Base-by-base conservation (phyloP, 495 filamentous ascomycete species). In the Neurospora tetraspora region DNA sequence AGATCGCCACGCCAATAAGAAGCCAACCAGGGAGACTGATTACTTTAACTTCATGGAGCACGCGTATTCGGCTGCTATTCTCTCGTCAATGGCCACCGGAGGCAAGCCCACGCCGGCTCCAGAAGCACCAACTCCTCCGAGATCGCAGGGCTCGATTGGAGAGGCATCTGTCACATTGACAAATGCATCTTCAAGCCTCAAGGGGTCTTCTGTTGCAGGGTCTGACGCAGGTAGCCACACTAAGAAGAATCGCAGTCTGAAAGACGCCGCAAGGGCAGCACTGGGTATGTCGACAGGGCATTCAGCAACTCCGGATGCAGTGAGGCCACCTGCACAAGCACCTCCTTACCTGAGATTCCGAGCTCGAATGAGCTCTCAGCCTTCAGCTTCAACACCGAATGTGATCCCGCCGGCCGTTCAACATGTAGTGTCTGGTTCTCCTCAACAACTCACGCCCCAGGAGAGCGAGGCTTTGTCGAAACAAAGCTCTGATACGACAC, bases 1-100 rank as follows among this genome's bases (percentile, higher is more conserved):
- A 1, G 74, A 77, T 40, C 14, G 39, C 18, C 16, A 5, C 8
- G 31, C 23, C 12, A 14, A 39, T 12, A 77, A 39, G 23, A 69
- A 47, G 36, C 10, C 69, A 34, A 39, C 47, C 68, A 73, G 9
- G n/a, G 71, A 77, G 31, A 70, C 4, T 8, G 78, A 81, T 68
- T 80, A 78, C 42, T 75, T 80, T 71, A 75, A 71, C 31, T 77
- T 78, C 68, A 34, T 72, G 45, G 72, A 72, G n/a, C 75, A 74
- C 8, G 61, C 74, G 2, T 74, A 76, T 40, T 74, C 73, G 8
- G 11, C 69, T 27, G 34, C 72, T 37, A 43, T 36, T 10, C 27
- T 45, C 27, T 37, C 43, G 43, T 23, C 47, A n/a, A 10, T 5
- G 23, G 14, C n/a, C 18, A 12, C 36, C 27, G 1, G 45, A 69